phyloP scores from a whole-genome alignment of 768 basidiomycete genomes.

The Cantharellus anzutake region DNA sequence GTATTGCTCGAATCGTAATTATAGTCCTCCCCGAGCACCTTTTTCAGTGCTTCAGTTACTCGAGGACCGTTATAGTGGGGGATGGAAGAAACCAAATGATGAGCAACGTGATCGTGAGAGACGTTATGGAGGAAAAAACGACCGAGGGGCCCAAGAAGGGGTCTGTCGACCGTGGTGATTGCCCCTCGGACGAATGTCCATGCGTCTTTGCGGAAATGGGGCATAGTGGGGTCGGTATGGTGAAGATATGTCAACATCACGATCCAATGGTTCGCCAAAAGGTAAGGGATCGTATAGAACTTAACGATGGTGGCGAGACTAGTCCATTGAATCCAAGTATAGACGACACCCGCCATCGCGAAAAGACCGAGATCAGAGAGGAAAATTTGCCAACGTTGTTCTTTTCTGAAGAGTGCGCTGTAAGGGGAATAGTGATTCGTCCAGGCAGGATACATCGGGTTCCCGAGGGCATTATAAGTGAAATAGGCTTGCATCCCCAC shows the following conservation, averaged over 20 bases:
- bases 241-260: conserved; percentile 73
- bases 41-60: conserved; percentile 62
- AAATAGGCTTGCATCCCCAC: conserved; percentile 79
- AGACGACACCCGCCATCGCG: conserved; percentile 44
- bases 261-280: conserved; percentile 56
- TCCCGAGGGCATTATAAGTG: conserved; percentile 59
- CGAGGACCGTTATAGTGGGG: conserved; percentile 52
- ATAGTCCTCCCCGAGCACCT: conserved; percentile 13
- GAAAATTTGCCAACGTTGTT: conserved; percentile 59
- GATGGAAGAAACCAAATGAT: conserved; percentile 89
- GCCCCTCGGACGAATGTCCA: conserved; percentile 94
- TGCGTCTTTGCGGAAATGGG: conserved; percentile 76
- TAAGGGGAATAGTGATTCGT: conserved; percentile 72
- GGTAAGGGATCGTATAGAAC: conserved; percentile 77
- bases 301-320: conserved; percentile 59
- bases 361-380: conserved; percentile 68
- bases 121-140: conserved; percentile 40
- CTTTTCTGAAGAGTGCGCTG: conserved; percentile 71
- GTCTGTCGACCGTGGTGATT: conserved; percentile 76
- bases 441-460: conserved; percentile 44
- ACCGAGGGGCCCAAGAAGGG: conserved; percentile 19
- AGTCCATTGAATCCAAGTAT: conserved; percentile 31
- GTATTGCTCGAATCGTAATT: conserved; percentile 31
- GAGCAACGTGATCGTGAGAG: conserved; percentile 81
- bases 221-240: conserved; percentile 88